These are phyloP conservation scores for Eustoma russellianum DNA, from an alignment of 257 asterid genomes.

Conservation along the genomic window DNA sequence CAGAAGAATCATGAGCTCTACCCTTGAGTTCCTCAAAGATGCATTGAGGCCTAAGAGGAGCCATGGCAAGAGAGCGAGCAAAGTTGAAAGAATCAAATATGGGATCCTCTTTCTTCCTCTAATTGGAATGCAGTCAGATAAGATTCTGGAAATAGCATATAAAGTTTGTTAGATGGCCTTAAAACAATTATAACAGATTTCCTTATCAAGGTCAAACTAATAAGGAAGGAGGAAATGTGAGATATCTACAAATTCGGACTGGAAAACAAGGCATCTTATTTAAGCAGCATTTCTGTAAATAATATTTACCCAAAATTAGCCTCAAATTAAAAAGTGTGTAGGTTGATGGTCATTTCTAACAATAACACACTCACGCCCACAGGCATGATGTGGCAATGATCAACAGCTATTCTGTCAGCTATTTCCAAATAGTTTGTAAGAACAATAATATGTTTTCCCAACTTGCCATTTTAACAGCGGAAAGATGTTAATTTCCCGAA, in stretches of 20 bases:
- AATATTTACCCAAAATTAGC: too few relatives aligned
- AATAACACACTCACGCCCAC: too few relatives aligned
- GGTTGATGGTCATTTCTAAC: too few relatives aligned
- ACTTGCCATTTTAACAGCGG: too few relatives aligned
- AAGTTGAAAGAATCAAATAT: conserved; percentile 64
- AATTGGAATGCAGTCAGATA: conserved; percentile 88
- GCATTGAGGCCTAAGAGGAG: conserved; percentile 42
- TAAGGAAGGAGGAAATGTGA: background rate
- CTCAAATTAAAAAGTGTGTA: too few relatives aligned
- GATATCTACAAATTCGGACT: too few relatives aligned
- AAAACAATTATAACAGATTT: background rate
- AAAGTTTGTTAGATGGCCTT: background rate
- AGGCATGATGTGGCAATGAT: too few relatives aligned
- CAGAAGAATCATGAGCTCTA: conserved; percentile 70
- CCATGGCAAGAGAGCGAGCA: conserved; percentile 86
- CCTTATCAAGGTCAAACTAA: background rate
- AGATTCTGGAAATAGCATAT: conserved; percentile 45
- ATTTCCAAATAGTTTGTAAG: too few relatives aligned
- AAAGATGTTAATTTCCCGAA: too few relatives aligned
- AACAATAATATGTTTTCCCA: too few relatives aligned
- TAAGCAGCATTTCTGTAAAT: too few relatives aligned
- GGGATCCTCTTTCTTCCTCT: conserved; percentile 83
- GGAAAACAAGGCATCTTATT: background rate
- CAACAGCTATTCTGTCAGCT: too few relatives aligned
- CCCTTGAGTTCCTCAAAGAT: conserved; percentile 51